Evolutionary conservation across 2,329 filamentous ascomycete species (phyloP).

Genomic region (Fusarium annulatum): DNA sequence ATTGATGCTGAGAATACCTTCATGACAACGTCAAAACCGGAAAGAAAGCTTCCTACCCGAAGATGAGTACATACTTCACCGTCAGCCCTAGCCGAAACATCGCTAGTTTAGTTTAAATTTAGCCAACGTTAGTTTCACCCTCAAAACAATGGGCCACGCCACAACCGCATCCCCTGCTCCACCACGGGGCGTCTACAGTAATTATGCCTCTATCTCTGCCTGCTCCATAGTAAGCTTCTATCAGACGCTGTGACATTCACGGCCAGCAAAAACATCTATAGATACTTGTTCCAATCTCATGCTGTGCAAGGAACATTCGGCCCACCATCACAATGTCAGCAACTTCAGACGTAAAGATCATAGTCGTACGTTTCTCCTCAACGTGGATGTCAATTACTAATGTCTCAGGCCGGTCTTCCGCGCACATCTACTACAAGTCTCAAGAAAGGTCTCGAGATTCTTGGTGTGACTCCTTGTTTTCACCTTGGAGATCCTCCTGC

Average conservation of each 20-base stretch:
- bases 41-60: background rate
- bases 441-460: slow-evolving; percentile 34
- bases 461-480: slow-evolving; percentile 29
- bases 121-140: background rate
- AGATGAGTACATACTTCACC: background rate
- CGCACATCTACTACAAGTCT: slow-evolving; percentile 35
- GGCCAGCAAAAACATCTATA: background rate
- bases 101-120: background rate
- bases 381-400: background rate
- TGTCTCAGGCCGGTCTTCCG: slow-evolving; percentile 21
- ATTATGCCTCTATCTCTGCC: background rate
- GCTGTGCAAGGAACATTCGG: background rate
- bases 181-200: no score
- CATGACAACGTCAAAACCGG: fast-evolving
- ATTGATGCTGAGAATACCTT: background rate
- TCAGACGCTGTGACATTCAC: background rate
- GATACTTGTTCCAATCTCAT: background rate
- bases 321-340: slow-evolving; percentile 6
- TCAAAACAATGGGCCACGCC: background rate
- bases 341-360: slow-evolving; percentile 24
- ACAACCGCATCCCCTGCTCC: background rate
- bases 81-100: slow-evolving; percentile 21
- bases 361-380: slow-evolving; percentile 13
- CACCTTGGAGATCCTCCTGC: slow-evolving; percentile 36
- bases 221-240: background rate